Base-by-base conservation (phyloP, 2,329 filamentous ascomycete species). In the Aspergillus uvarum region DNA sequence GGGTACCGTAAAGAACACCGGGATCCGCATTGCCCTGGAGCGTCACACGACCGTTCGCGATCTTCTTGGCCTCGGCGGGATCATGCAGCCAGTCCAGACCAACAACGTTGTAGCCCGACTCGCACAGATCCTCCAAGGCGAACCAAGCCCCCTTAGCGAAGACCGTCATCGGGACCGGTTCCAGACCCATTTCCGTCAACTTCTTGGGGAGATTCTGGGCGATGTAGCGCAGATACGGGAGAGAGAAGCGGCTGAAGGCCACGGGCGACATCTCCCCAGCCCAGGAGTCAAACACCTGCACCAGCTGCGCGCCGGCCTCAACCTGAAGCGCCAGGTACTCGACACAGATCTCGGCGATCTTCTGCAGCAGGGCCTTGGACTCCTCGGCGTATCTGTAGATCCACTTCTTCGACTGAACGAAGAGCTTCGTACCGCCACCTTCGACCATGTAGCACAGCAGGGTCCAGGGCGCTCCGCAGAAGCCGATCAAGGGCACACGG, bases 111-210 rank as follows among this genome's bases (percentile, higher is more conserved):
- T 98, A 99, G 47, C 92, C 93, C 16, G 93, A 85, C 70, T 92
- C 82, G 79, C 93, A 97, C 21, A 95, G 85, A 32, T 90, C 87
- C 68, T 97, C 91, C 52, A 99, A 83, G 4, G 92, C 92, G 76
- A 96, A 95, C 91, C 95, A 98, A 11, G 95, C 94, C 11, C 95
- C 95, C 81, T 99, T 99, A 38, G 95, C 92, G 76, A 99, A 99
- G 24, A 98, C 92, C 5, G 93, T 96, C 93, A 98, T 97, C 3
- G 95, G 95, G 3, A 99, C 94, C 11, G 81, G 83, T 59, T 93
- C 90, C 55, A 94, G 79, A 0, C 88, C 87, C 72, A 96, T 82
- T 73, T 91, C 89, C 67, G 85, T 81, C 59, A 98, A 80, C 62
- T 87, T 87, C 68, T 81, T 82, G 1, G 94, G 94, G 3, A 99